These are phyloP conservation scores for Parasitella parasitica DNA, from an alignment of 371 early-diverging fungal species.

Conservation along the genomic window DNA sequence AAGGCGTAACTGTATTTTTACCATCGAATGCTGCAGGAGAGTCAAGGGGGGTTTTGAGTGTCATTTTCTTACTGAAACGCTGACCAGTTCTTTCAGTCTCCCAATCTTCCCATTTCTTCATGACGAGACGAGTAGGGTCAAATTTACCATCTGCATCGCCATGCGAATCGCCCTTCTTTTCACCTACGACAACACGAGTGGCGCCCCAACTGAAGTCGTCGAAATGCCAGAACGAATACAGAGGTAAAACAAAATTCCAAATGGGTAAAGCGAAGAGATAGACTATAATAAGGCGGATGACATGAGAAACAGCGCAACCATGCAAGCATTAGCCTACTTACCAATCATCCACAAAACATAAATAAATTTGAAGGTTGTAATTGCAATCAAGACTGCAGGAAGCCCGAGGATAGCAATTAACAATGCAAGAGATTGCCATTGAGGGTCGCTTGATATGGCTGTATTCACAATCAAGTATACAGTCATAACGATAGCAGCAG, in stretches of 20 bases:
- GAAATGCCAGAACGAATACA: constrained; percentile 96
- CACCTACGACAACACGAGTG: constrained; percentile 76
- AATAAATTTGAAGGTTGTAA: constrained; percentile 80
- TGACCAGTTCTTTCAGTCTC: constrained; percentile 62
- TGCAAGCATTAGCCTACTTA: constrained; percentile 26
- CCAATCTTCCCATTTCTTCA: constrained; percentile 75
- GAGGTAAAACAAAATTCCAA: constrained; percentile 95
- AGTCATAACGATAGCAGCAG: constrained; percentile 75
- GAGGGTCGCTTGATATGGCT: constrained; percentile 46
- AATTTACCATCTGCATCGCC: constrained; percentile 64
- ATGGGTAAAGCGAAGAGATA: constrained; percentile 80
- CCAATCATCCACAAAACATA: constrained; percentile 82
- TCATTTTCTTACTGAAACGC: constrained; percentile 31
- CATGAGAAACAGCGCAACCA: neutral
- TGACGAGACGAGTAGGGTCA: constrained; percentile 64
- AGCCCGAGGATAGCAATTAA: no score
- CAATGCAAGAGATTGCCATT: constrained; percentile 74
- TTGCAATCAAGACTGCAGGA: constrained; percentile 78
- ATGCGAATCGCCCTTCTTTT: constrained; percentile 63
- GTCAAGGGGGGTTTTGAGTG: constrained; percentile 27
- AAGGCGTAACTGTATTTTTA: constrained; percentile 27
- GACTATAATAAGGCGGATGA: constrained; percentile 31
- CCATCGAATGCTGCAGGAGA: constrained; percentile 30
- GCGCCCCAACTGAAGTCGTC: constrained; percentile 96
- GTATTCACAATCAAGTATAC: constrained; percentile 52